Evolutionary conservation across 2,329 filamentous ascomycete genomes (phyloP).

Genomic region (Ophiobolus disseminans): DNA sequence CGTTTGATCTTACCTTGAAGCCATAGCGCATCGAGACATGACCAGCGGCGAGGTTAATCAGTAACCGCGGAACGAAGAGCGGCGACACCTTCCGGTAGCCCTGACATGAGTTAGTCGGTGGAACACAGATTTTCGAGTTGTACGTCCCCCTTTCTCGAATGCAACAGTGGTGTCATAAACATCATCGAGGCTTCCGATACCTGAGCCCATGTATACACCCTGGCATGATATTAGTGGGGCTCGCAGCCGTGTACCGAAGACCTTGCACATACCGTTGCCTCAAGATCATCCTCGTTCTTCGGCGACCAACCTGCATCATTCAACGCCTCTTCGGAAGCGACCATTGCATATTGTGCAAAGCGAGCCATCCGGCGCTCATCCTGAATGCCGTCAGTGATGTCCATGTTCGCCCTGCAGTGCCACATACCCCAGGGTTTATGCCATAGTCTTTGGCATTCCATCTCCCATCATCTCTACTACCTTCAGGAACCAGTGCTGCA

Average conservation of each 20-base stretch:
- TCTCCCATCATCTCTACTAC: constrained; percentile 50
- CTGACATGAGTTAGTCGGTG: constrained; percentile 52
- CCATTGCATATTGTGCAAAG: constrained; percentile 91
- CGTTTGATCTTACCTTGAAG: constrained; percentile 61
- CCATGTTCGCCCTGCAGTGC: neutral
- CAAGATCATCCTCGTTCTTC: constrained; percentile 65
- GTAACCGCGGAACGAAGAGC: constrained; percentile 87
- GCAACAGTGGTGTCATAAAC: constrained; percentile 83
- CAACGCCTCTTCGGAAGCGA: constrained; percentile 84
- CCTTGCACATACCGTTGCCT: constrained; percentile 69
- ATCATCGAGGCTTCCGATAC: constrained; percentile 92
- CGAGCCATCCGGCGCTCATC: constrained; percentile 82
- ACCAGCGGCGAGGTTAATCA: constrained; percentile 94
- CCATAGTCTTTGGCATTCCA: constrained; percentile 58
- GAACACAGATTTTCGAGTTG: no score
- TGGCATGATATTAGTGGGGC: constrained; percentile 33
- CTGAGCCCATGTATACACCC: constrained; percentile 92
- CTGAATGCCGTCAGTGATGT: constrained; percentile 47
- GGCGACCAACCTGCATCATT: constrained; percentile 81
- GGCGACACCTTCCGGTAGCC: constrained; percentile 94
- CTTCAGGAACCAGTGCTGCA: constrained; percentile 78
- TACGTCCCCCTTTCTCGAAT: constrained; percentile 73
- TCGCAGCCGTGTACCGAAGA: neutral
- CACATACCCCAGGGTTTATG: constrained; percentile 43
- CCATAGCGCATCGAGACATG: constrained; percentile 94